These are phyloP conservation scores for Penicillium decumbens DNA, from an alignment of 2,329 filamentous ascomycete genomes.

Conservation along the genomic window DNA sequence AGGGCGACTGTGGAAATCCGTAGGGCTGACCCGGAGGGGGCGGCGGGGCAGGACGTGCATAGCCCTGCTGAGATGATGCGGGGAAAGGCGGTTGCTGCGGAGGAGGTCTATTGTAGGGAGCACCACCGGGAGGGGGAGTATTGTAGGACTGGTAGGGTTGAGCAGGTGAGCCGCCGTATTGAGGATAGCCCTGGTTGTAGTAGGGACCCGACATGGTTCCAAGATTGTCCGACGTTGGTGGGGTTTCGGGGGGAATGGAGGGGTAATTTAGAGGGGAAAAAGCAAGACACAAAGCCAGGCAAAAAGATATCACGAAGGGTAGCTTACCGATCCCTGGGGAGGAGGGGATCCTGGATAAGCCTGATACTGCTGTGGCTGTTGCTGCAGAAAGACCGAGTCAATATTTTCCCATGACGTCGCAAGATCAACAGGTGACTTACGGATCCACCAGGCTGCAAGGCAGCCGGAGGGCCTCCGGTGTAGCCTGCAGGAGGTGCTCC, in stretches of 20 bases:
- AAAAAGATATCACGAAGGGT: constrained; percentile 5
- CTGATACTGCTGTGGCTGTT: constrained; percentile 44
- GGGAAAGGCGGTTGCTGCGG: constrained; percentile 28
- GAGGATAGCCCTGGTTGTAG: constrained; percentile 34
- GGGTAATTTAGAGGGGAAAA: background rate
- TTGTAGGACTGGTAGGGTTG: constrained; percentile 38
- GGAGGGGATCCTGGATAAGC: constrained; percentile 48
- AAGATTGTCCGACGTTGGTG: constrained; percentile 5
- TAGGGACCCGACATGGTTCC: constrained; percentile 37
- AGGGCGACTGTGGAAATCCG: constrained; percentile 25
- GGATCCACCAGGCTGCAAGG: constrained; percentile 43
- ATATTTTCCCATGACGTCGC: constrained; percentile 21
- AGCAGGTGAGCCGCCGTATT: constrained; percentile 28
- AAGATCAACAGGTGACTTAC: constrained; percentile 43
- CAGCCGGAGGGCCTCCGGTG: constrained; percentile 34
- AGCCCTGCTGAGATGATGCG: constrained; percentile 31
- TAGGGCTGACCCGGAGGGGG: constrained; percentile 37
- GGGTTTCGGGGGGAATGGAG: background rate
- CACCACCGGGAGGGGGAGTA: constrained; percentile 30
- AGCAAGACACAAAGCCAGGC: background rate
- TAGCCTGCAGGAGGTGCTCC: constrained; percentile 38
- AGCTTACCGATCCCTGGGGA: constrained; percentile 37
- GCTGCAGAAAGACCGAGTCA: constrained; percentile 3
- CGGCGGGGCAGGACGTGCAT: constrained; percentile 42
- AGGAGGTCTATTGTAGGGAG: constrained; percentile 32